Conservation (phyloP, 108 stramenopile species). For the Cyclotella cryptica region DNA sequence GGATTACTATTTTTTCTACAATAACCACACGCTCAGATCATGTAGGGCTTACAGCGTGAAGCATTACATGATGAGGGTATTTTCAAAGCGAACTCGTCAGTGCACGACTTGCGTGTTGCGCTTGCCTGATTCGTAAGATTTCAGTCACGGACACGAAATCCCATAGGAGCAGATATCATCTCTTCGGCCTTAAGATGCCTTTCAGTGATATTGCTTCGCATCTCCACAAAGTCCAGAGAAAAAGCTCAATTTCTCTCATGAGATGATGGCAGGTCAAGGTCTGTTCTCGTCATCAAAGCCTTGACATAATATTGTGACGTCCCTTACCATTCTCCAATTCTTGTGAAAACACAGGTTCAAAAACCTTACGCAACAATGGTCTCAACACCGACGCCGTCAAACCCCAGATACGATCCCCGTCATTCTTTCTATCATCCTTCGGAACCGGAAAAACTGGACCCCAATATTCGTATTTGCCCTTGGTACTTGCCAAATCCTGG, state of each 20-base stretch:
- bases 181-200: no score
- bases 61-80: no score
- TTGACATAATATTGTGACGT: background rate
- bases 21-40: no score
- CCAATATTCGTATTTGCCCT: conserved; percentile 23
- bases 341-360: conserved; percentile 64
- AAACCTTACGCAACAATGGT: conserved; percentile 69
- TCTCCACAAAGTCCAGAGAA: no score
- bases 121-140: no score
- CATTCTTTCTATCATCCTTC: conserved; percentile 23
- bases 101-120: no score
- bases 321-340: background rate
- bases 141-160: no score
- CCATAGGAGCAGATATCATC: no score
- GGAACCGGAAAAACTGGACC: conserved; percentile 68
- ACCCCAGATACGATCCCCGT: conserved; percentile 78
- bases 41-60: no score
- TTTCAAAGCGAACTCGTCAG: no score
- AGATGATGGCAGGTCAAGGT: background rate
- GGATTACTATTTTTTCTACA: background rate
- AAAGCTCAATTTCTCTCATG: background rate
- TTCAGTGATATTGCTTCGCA: no score
- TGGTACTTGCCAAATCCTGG: conserved; percentile 30
- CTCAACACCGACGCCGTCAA: conserved; percentile 78
- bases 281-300: background rate